Percentiles rank a stretch among this genome's conserved stretches.
phyloP scores from a whole-genome alignment of 2,329 filamentous ascomycete genomes.

The Diaporthe citri region DNA sequence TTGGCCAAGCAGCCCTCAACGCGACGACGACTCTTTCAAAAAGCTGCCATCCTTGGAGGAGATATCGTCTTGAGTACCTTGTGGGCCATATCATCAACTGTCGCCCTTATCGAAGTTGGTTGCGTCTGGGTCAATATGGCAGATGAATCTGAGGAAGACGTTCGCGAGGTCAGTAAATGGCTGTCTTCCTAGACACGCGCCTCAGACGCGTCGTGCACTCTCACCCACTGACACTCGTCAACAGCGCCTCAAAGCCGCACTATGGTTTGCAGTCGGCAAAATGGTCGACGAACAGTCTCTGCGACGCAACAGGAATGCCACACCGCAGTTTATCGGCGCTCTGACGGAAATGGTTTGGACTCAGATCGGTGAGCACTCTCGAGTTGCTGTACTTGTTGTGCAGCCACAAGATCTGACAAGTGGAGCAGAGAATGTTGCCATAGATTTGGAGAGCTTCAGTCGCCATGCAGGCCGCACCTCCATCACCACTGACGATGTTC shows the following conservation, averaged over 20 bases:
- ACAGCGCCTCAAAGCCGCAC: constrained; percentile 84
- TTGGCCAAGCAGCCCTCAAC: constrained; percentile 1
- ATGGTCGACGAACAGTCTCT: constrained; percentile 90
- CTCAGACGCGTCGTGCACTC: constrained; percentile 21
- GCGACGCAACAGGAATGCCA: constrained; percentile 82
- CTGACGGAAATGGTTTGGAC: constrained; percentile 89
- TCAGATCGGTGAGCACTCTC: constrained; percentile 77
- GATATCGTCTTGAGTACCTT: not conserved
- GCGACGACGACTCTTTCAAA: constrained; percentile 2
- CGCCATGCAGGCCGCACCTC: constrained; percentile 86
- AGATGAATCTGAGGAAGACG: constrained; percentile 48
- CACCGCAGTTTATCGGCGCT: constrained; percentile 89
- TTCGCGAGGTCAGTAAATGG: constrained; percentile 45
- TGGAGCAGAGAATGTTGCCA: constrained; percentile 65
- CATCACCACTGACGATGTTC: constrained; percentile 86
- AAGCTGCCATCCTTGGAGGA: not conserved
- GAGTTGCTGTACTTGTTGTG: not conserved
- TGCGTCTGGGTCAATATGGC: constrained; percentile 45
- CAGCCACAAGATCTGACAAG: not conserved
- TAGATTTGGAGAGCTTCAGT: constrained; percentile 68
- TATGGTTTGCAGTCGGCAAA: constrained; percentile 87
- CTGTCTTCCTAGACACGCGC: not conserved
- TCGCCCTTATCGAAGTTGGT: not conserved
- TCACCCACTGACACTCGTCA: not conserved
- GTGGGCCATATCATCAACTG: not conserved